Conservation (phyloP, 2,329 filamentous ascomycete species). For the Tolypocladium paradoxum region DNA sequence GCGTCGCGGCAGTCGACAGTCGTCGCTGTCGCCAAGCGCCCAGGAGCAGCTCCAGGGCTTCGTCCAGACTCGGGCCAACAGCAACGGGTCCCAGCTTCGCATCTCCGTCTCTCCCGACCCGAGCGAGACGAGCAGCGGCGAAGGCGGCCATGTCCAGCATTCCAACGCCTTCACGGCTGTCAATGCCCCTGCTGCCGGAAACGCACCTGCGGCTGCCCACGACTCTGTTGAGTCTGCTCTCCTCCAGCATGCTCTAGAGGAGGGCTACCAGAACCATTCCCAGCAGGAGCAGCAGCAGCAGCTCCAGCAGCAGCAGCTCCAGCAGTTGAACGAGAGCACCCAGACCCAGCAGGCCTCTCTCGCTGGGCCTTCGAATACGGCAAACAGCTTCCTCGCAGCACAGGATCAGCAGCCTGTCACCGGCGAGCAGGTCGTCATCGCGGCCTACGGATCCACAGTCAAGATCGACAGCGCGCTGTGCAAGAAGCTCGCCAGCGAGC, state of each 20-base stretch:
- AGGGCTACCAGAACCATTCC: neutral
- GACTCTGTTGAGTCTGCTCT: neutral
- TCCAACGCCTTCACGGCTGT: neutral
- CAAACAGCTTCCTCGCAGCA: neutral
- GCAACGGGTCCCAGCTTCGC: neutral
- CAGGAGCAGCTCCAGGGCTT: neutral
- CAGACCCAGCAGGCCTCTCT: neutral
- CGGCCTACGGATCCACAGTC: constrained; percentile 35
- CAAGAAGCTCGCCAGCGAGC: constrained; percentile 39
- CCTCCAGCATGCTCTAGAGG: neutral
- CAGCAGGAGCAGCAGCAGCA: neutral
- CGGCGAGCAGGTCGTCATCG: constrained; percentile 35
- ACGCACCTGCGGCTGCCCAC: neutral
- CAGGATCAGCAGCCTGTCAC: constrained; percentile 13
- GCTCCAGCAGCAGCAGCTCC: neutral
- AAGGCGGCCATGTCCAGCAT: neutral
- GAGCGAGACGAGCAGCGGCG: neutral
- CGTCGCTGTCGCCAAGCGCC: neutral
- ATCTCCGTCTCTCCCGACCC: neutral
- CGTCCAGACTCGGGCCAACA: neutral
- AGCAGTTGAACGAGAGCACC: neutral
- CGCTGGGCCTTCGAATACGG: neutral
- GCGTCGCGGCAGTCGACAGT: neutral
- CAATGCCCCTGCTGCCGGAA: neutral
- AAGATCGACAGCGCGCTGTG: constrained; percentile 42